Evolutionary conservation across 2,329 filamentous ascomycete genomes (phyloP).

Genomic region (Trichophaea hybrida): DNA sequence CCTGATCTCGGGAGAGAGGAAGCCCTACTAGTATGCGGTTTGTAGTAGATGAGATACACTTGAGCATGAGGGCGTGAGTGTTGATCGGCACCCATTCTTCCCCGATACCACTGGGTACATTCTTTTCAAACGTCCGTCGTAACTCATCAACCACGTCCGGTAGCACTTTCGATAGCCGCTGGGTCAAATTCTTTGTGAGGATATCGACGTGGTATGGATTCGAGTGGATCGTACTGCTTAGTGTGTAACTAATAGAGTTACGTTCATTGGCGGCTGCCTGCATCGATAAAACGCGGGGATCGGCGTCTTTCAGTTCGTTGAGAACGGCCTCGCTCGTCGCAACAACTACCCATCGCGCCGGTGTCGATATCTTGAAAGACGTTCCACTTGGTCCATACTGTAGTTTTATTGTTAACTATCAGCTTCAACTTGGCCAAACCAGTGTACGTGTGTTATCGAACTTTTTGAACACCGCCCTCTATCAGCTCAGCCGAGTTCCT

Average conservation of each 20-base stretch:
- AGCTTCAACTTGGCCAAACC: not conserved
- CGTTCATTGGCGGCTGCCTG: constrained; percentile 13
- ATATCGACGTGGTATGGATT: constrained; percentile 16
- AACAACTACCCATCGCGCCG: constrained; percentile 16
- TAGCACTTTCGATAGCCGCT: constrained; percentile 5
- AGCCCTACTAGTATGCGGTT: constrained; percentile 15
- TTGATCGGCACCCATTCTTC: constrained; percentile 5
- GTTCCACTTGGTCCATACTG: constrained; percentile 14
- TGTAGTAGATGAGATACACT: constrained; percentile 13
- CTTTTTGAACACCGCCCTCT: constrained; percentile 9
- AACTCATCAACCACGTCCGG: constrained; percentile 14
- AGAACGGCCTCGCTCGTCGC: constrained; percentile 6
- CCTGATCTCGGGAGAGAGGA: constrained; percentile 3
- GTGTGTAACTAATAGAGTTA: constrained; percentile 12
- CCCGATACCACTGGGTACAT: not conserved
- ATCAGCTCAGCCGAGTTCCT: constrained; percentile 9
- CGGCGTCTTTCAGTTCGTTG: constrained; percentile 7
- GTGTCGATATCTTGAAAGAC: constrained; percentile 20
- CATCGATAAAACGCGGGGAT: constrained; percentile 12
- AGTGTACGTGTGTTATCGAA: not conserved
- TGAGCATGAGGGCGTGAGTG: constrained; percentile 1
- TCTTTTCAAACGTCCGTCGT: not conserved
- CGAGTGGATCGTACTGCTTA: constrained; percentile 9
- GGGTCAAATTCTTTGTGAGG: constrained; percentile 13
- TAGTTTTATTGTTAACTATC: too few species aligned